These are phyloP conservation scores for Colletotrichum kahawae DNA, from an alignment of 2,329 filamentous ascomycete genomes.

Conservation along the genomic window DNA sequence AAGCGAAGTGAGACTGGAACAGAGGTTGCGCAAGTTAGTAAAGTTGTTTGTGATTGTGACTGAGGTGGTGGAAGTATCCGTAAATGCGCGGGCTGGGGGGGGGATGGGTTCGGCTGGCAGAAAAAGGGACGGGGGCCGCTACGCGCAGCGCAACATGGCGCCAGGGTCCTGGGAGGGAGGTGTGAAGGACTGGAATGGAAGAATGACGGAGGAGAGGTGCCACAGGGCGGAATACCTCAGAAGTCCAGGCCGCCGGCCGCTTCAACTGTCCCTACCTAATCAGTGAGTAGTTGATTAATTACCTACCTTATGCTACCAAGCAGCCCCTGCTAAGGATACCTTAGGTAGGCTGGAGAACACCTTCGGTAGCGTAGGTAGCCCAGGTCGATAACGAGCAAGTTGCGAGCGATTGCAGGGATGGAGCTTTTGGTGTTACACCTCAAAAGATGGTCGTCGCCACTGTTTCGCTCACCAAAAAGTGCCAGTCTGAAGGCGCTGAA, in stretches of 20 bases:
- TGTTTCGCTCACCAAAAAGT: neutral
- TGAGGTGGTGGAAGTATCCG: neutral
- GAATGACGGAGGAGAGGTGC: neutral
- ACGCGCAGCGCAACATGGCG: neutral
- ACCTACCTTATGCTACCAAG: neutral
- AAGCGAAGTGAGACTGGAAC: neutral
- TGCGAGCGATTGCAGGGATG: conserved; percentile 17
- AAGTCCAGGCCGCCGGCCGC: neutral
- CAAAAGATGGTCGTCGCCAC: neutral
- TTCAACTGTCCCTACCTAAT: neutral
- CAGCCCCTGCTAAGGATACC: neutral
- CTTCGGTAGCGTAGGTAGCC: neutral
- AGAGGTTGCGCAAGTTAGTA: conserved; percentile 6
- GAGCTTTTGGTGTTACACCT: neutral
- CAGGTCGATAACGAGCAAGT: neutral
- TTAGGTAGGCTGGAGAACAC: neutral
- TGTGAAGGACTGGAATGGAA: neutral
- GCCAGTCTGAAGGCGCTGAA: neutral
- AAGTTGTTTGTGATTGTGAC: neutral
- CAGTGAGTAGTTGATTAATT: neutral
- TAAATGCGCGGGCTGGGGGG: conserved; percentile 11
- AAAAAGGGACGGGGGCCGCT: neutral
- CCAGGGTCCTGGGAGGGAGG: conserved; percentile 5
- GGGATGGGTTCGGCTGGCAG: neutral
- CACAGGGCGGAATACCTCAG: neutral